A percentile compares a stretch with the other conserved stretches of the same genome.
phyloP scores from a whole-genome alignment of 2,329 filamentous ascomycete species.

The Fusarium floridanum region DNA sequence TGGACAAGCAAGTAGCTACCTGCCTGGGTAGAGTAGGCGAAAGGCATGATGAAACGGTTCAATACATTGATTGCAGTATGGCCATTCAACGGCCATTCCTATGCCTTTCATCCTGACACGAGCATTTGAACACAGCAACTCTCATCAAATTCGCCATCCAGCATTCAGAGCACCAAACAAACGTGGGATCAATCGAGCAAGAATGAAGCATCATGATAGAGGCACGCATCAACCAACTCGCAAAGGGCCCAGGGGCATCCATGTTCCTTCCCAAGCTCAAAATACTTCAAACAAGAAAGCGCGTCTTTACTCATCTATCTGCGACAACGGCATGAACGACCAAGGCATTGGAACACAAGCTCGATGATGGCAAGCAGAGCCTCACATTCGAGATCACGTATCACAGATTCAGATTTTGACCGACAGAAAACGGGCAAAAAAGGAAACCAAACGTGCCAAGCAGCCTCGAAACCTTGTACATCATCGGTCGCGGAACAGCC shows the following conservation, averaged over 20 bases:
- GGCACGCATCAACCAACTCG: not conserved
- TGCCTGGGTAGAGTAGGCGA: not conserved
- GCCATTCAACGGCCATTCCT: not conserved
- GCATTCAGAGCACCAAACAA: not conserved
- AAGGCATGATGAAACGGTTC: not conserved
- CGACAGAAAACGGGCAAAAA: not conserved
- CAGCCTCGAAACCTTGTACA: not conserved
- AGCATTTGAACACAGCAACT: not conserved
- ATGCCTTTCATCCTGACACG: not conserved
- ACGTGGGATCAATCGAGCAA: not conserved
- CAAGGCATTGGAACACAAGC: not conserved
- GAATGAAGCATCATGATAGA: not conserved
- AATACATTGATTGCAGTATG: not conserved
- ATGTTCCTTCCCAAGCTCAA: not conserved
- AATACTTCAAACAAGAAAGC: not conserved
- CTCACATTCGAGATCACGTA: not conserved
- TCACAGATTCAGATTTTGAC: not conserved
- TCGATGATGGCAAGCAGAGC: not conserved
- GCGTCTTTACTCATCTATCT: not conserved
- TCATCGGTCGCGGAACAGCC: slow-evolving; percentile 6
- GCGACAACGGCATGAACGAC: not conserved
- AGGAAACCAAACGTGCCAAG: not conserved
- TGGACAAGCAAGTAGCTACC: not conserved
- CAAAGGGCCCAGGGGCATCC: not conserved
- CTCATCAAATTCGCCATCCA: not conserved